Base-by-base conservation (phyloP, 2,329 filamentous ascomycete genomes). In the Periconia macrospinosa region DNA sequence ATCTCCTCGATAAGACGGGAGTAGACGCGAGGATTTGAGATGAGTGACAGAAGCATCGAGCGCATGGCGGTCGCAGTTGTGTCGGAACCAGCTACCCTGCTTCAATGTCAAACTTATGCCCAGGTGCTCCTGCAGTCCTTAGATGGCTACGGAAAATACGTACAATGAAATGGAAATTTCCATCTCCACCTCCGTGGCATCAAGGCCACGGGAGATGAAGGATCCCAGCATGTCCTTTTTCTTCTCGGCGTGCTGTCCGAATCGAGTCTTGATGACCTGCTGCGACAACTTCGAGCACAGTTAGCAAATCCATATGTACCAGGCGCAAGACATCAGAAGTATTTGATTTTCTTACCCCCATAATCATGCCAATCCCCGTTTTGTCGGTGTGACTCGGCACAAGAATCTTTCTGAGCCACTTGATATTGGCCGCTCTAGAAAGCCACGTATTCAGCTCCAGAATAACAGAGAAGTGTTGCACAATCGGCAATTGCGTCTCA, bases 61-160 rank as follows among this genome's bases (percentile, higher is more conserved):
- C 57, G 59, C 2, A 60, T 30, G 7, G 48, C 53, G 15, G 49
- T 47, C 0, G 59, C 55, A 3, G 59, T 58, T 14, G 54, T 60
- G 45, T 60, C 59, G 2, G 50, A 50, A 13, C 60, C 60, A 19
- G 56, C 58, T 18, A 58, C n/a, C n/a, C n/a, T n/a, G n/a, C n/a
- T n/a, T n/a, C n/a, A n/a, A n/a, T n/a, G n/a, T n/a, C n/a, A n/a
- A n/a, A n/a, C n/a, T n/a, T n/a, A n/a, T n/a, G n/a, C n/a, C n/a
- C n/a, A n/a, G n/a, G n/a, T n/a, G n/a, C n/a, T n/a, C n/a, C n/a
- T n/a, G n/a, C n/a, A n/a, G n/a, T n/a, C n/a, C n/a, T n/a, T n/a
- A n/a, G n/a, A n/a, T n/a, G n/a, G n/a, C n/a, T n/a, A n/a, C n/a
- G n/a, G n/a, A n/a, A n/a, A n/a, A n/a, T n/a, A n/a, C n/a, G n/a